Conservation (phyloP, 2,329 filamentous ascomycete species). For the Penicillium janthinellum region DNA sequence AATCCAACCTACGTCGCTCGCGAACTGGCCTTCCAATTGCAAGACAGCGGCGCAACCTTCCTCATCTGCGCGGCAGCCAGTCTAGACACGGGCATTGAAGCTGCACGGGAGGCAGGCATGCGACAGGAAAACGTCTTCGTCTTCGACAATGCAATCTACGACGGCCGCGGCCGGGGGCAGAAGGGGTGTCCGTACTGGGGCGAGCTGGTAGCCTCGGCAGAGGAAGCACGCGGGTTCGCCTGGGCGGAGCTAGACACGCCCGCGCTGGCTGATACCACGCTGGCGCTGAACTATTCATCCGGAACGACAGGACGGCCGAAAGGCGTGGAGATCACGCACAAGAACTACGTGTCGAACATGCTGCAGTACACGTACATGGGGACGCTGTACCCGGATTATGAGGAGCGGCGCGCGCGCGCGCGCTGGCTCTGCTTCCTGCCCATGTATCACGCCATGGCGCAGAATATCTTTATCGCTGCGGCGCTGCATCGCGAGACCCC, state of each 20-base stretch:
- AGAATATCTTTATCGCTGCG: slow-evolving; percentile 69
- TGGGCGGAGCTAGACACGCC: slow-evolving; percentile 58
- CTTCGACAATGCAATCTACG: slow-evolving; percentile 61
- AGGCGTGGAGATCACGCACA: slow-evolving; percentile 79
- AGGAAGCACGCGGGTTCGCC: slow-evolving; percentile 58
- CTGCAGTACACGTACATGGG: slow-evolving; percentile 58
- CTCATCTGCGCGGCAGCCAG: slow-evolving; percentile 61
- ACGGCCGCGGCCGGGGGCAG: slow-evolving; percentile 41
- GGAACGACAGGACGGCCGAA: slow-evolving; percentile 81
- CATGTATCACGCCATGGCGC: slow-evolving; percentile 73
- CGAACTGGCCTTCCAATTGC: slow-evolving; percentile 74
- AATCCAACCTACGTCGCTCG: slow-evolving; percentile 70
- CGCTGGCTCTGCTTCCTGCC: slow-evolving; percentile 69
- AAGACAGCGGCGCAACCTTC: slow-evolving; percentile 68
- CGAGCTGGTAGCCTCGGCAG: slow-evolving; percentile 56
- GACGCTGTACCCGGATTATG: slow-evolving; percentile 52
- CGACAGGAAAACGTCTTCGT: slow-evolving; percentile 60
- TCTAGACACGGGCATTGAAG: slow-evolving; percentile 66
- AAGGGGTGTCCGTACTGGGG: slow-evolving; percentile 64
- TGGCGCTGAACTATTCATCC: slow-evolving; percentile 74
- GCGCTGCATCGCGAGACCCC: slow-evolving; percentile 56
- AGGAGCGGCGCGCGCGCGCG: slow-evolving; percentile 45
- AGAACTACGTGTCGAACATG: slow-evolving; percentile 73
- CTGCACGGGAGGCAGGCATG: slow-evolving; percentile 62
- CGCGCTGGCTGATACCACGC: slow-evolving; percentile 36